Percentiles rank a stretch among this genome's conserved stretches.
Conservation (phyloP, 106 monocot genomes). For the Apostasia ramifera region DNA sequence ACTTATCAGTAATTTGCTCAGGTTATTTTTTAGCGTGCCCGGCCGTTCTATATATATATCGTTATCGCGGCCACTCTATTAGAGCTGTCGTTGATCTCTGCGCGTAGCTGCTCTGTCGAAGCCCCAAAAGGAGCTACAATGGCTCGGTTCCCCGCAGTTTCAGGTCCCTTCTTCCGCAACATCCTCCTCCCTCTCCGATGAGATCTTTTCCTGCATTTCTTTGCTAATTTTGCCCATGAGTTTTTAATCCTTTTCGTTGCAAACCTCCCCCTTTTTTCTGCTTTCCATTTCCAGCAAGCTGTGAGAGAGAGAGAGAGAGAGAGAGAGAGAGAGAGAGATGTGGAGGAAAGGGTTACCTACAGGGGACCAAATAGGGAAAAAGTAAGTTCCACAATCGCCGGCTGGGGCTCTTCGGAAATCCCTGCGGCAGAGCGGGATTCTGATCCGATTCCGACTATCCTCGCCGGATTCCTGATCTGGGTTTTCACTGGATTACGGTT, state of each 20-base stretch:
- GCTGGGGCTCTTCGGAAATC: not conserved
- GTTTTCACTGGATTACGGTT: not conserved
- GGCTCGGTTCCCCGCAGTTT: not conserved
- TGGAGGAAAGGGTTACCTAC: not conserved
- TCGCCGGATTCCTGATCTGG: not conserved
- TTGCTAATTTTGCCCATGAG: not conserved
- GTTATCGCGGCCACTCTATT: too few relatives aligned
- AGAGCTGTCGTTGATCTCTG: not conserved
- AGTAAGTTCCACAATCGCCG: not conserved
- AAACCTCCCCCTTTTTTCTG: conserved; percentile 5
- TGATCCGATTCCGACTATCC: conserved; percentile 4
- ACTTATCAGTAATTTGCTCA: too few relatives aligned
- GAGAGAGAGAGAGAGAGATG: not conserved
- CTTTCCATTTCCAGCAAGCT: not conserved
- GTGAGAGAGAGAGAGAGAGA: not conserved
- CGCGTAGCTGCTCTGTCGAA: not conserved
- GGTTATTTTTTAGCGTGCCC: too few relatives aligned
- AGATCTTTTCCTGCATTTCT: not conserved
- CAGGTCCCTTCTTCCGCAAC: not conserved
- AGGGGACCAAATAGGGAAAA: not conserved
- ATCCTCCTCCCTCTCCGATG: not conserved
- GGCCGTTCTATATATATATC: too few relatives aligned
- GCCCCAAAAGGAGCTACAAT: not conserved
- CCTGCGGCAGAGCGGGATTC: not conserved
- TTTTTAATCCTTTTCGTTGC: not conserved